Conservation (phyloP, 2,329 filamentous ascomycete species). For the Venturia asperata region DNA sequence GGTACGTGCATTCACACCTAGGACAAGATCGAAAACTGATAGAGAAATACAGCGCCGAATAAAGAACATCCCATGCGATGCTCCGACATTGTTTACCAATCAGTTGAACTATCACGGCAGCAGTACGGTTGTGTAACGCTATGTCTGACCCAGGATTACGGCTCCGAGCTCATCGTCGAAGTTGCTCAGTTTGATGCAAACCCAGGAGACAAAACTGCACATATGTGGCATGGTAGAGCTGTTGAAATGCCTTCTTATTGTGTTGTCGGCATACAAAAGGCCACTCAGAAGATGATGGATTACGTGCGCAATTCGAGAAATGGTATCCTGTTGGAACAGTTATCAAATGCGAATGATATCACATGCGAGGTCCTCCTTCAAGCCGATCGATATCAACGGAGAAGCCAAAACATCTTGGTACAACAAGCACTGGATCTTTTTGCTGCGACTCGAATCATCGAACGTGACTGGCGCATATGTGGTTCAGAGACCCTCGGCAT, state of each 20-base stretch:
- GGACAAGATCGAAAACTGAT: not conserved
- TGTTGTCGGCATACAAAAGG: conserved; percentile 18
- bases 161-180: conserved; percentile 14
- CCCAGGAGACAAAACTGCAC: conserved; percentile 18
- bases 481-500: conserved; percentile 17
- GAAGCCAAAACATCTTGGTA: conserved; percentile 1
- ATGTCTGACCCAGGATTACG: conserved; percentile 8
- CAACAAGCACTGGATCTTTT: conserved; percentile 13
- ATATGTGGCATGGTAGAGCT: conserved; percentile 19
- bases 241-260: conserved; percentile 22
- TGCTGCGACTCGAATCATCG: conserved; percentile 22
- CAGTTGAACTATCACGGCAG: conserved; percentile 10
- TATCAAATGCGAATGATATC: conserved; percentile 16
- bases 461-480: conserved; percentile 22
- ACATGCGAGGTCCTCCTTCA: conserved; percentile 19
- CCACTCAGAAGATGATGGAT: conserved; percentile 17
- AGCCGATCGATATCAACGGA: conserved; percentile 17
- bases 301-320: conserved; percentile 20
- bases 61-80: conserved; percentile 14
- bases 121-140: conserved; percentile 1
- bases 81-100: conserved; percentile 12
- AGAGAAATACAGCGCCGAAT: not conserved
- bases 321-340: conserved; percentile 13
- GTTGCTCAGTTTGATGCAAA: conserved; percentile 19
- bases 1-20: not conserved